Percentiles rank a stretch among this genome's conserved stretches.
These are phyloP conservation scores for Claviceps sp. DNA, from an alignment of 2,329 filamentous ascomycete species.

Conservation along the genomic window DNA sequence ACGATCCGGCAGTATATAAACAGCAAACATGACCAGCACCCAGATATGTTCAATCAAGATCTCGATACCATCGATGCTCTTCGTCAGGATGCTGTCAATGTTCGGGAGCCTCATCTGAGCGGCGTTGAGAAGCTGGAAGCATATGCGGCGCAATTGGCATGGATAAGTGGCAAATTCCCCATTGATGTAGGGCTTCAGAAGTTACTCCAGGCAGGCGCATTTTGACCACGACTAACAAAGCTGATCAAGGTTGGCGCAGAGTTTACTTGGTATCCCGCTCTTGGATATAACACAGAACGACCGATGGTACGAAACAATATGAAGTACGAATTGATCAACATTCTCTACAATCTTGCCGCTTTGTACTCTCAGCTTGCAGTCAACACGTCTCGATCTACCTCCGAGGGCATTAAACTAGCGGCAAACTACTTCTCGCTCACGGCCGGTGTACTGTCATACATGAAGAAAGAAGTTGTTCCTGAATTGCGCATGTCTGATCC, in stretches of 20 bases:
- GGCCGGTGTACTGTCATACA: constrained; percentile 69
- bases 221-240: constrained; percentile 5
- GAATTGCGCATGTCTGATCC: constrained; percentile 70
- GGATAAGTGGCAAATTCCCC: constrained; percentile 90
- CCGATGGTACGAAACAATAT: constrained; percentile 55
- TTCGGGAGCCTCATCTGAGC: constrained; percentile 75
- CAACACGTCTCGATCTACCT: constrained; percentile 60
- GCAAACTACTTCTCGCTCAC: constrained; percentile 83
- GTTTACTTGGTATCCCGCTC: constrained; percentile 88
- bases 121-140: constrained; percentile 78
- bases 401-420: constrained; percentile 75
- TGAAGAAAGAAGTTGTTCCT: constrained; percentile 64
- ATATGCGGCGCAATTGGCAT: constrained; percentile 86
- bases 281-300: constrained; percentile 76
- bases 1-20: constrained; percentile 94
- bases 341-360: constrained; percentile 85
- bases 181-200: constrained; percentile 51
- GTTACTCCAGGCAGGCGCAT: neutral
- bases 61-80: constrained; percentile 71
- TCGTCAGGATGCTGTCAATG: constrained; percentile 74
- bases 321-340: constrained; percentile 77
- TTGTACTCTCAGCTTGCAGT: constrained; percentile 88
- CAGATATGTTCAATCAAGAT: constrained; percentile 89
- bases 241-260: constrained; percentile 66
- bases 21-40: constrained; percentile 95